Percentiles rank a stretch among this genome's conserved stretches.
Evolutionary conservation across 108 stramenopile genomes (phyloP).

Genomic region (Cylindrotheca closterium): DNA sequence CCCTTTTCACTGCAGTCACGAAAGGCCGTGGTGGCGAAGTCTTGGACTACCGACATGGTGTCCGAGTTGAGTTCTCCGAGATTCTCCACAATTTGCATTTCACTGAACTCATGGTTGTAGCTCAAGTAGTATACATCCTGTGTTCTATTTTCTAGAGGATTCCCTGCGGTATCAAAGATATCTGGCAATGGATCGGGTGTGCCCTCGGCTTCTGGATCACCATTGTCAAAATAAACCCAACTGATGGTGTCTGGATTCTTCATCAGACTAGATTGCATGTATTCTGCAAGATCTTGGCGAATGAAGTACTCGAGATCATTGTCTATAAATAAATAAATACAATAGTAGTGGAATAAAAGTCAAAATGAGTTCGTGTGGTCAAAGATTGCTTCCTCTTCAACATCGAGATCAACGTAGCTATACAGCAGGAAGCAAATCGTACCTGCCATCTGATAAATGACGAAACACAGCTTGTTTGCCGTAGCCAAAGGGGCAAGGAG

Average conservation of each 20-base stretch:
- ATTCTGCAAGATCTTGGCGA: slow-evolving; percentile 27
- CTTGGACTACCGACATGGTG: background rate
- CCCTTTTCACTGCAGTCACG: slow-evolving; percentile 18
- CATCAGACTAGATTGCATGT: slow-evolving; percentile 11
- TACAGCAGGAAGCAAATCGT: background rate
- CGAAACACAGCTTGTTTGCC: too few species aligned
- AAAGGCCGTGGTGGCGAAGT: slow-evolving; percentile 12
- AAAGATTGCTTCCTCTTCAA: background rate
- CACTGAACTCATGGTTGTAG: slow-evolving; percentile 2
- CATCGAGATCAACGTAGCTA: background rate
- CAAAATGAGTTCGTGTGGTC: background rate
- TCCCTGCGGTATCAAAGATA: slow-evolving; percentile 20
- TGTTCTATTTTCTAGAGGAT: too few species aligned
- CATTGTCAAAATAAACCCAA: slow-evolving; percentile 28
- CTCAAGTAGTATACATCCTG: slow-evolving; percentile 1
- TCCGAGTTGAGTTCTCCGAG: slow-evolving; percentile 13
- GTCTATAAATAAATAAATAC: slow-evolving; percentile 1
- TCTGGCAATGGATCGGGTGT: slow-evolving; percentile 15
- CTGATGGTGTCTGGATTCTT: slow-evolving; percentile 5
- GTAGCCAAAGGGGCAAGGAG: too few species aligned
- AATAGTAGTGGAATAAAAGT: too few species aligned
- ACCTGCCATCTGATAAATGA: slow-evolving; percentile 37
- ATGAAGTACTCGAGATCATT: slow-evolving; percentile 35
- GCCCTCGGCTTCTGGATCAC: slow-evolving; percentile 9
- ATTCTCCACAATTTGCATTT: slow-evolving; percentile 9